Conservation (phyloP, 352 stramenopile species). For the Albugo candida region DNA sequence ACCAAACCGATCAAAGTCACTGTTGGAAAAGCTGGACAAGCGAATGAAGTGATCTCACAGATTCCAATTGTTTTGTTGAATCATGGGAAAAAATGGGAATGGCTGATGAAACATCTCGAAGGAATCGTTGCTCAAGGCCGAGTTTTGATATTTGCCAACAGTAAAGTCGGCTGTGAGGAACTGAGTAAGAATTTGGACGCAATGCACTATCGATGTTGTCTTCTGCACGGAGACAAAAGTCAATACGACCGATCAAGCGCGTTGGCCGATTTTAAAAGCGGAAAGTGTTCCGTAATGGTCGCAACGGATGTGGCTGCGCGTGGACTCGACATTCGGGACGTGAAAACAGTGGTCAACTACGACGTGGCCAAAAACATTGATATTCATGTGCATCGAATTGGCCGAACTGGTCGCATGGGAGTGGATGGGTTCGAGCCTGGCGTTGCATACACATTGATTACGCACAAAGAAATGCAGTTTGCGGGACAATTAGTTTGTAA, state of each 20-base stretch:
- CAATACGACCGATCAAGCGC: conserved; percentile 56
- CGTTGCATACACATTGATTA: conserved; percentile 70
- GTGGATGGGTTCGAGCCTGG: conserved; percentile 56
- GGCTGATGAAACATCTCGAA: conserved; percentile 47
- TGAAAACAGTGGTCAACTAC: conserved; percentile 83
- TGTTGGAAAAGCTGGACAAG: conserved; percentile 56
- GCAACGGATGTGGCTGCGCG: conserved; percentile 77
- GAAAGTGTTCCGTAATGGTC: conserved; percentile 47
- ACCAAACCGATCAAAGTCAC: conserved; percentile 64
- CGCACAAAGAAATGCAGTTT: conserved; percentile 47
- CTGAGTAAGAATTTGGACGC: conserved; percentile 45
- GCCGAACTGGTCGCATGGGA: conserved; percentile 72
- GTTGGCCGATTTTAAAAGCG: conserved; percentile 38
- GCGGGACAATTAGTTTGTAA: conserved; percentile 65
- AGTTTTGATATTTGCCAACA: conserved; percentile 73
- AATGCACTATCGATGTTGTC: conserved; percentile 16
- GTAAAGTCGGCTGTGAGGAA: conserved; percentile 71
- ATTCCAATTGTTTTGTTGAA: conserved; percentile 50
- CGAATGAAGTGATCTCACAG: conserved; percentile 82
- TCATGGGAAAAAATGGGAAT: conserved; percentile 72
- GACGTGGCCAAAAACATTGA: conserved; percentile 85
- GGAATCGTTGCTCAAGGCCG: conserved; percentile 42
- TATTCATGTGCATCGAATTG: conserved; percentile 79
- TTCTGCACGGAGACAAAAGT: conserved; percentile 66
- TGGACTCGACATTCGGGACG: conserved; percentile 76